Base-by-base conservation (phyloP, 345 rosid genomes). In the Bruguiera gymnorhiza region DNA sequence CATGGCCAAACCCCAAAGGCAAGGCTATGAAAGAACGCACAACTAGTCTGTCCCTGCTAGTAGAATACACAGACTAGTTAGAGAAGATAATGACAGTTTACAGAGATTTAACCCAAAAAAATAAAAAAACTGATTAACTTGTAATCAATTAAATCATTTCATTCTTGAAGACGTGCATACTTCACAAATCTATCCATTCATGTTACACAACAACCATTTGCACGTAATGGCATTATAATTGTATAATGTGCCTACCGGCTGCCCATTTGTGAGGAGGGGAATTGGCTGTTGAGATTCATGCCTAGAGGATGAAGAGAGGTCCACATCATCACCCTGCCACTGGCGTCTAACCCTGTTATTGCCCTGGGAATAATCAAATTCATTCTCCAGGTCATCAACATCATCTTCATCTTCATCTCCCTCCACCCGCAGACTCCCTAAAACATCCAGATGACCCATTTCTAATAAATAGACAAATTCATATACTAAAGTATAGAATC, bases 401-500 rank as follows among this genome's bases (percentile, higher is more conserved):
- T 89, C 98, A 75, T 96, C 97, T 81, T 96, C 99, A 75, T 96
- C 99, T 60, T 92, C 99, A 71, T 96, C 99, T 57, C 98, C 99
- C 34, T 89, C 93, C 60, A 96, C 97, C 68, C 96, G 92, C 65
- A 90, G 84, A 79, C 97, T 84, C 78, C 99, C 99, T 96, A 79
- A 75, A 76, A 66, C 43, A 78, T 24, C 29, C 56, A 76, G 61
- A 60, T 15, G 46, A n/a, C 18, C 30, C 63, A 29, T 55, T 34
- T 8, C 9, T 63, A n/a, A 21, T 24, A 51, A 15, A 34, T 36
- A 56, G 6, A 4, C 5, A n/a, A 50, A 50, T 8, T 13, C 20
- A 1, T 5, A 65, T 30, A 51, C 3, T 9, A 10, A 32, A 70
- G 4, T 29, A 56, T 8, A 54, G 1, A 48, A 53, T 63, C 30